Conservation (phyloP, 768 basidiomycete genomes). For the Boletellus ananiceps region DNA sequence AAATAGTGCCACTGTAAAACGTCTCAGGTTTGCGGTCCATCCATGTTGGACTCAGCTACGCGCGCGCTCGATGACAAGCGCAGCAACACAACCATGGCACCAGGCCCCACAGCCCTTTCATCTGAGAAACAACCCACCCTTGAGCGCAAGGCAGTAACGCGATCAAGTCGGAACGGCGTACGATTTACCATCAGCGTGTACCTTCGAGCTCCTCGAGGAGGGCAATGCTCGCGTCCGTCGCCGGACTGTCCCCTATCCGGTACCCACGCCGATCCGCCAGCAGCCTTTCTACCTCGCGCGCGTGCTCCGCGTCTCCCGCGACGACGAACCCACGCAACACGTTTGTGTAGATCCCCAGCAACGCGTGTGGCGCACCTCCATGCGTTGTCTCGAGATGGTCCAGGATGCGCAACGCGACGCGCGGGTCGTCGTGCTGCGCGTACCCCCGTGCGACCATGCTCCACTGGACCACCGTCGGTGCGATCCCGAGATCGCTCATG, state of each 20-base stretch:
- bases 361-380: conserved; percentile 1
- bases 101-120: too few relatives aligned
- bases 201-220: conserved; percentile 20
- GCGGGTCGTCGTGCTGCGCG: conserved; percentile 36
- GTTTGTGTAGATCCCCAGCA: conserved; percentile 35
- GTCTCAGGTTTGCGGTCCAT: neutral
- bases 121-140: neutral
- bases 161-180: neutral
- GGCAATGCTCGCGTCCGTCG: conserved; percentile 21
- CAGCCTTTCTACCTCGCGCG: conserved; percentile 30
- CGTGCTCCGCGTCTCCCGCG: conserved; percentile 25
- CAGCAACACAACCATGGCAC: neutral
- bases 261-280: conserved; percentile 22
- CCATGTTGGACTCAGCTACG: neutral
- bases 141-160: neutral
- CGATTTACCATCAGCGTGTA: neutral
- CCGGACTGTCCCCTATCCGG: conserved; percentile 16
- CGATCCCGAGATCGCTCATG: conserved; percentile 45
- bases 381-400: conserved; percentile 32
- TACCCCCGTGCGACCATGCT: conserved; percentile 47
- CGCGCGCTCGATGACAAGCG: neutral
- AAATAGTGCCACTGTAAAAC: neutral
- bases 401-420: conserved; percentile 39
- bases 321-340: conserved; percentile 37
- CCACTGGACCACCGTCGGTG: conserved; percentile 44